Evolutionary conservation across 2,329 filamentous ascomycete species (phyloP).

Genomic region (Cercospora sojina): DNA sequence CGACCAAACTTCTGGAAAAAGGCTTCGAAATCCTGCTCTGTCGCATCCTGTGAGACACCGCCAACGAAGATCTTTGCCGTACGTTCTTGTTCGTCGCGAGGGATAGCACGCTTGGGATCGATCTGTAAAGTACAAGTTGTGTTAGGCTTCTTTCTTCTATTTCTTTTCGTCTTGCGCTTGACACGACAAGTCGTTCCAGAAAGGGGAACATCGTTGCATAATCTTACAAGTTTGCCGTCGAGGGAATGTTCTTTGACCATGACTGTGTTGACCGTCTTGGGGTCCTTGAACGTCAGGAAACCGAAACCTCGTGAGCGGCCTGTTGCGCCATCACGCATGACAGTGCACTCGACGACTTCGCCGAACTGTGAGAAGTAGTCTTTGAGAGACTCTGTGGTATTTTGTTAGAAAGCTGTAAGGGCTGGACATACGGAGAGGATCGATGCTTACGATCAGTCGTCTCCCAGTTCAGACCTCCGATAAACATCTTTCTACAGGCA

Average conservation of each 20-base stretch:
- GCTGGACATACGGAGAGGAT: neutral
- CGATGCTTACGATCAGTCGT: slow-evolving; percentile 85
- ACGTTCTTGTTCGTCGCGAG: slow-evolving; percentile 94
- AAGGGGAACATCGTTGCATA: slow-evolving; percentile 1
- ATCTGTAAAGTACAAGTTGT: slow-evolving; percentile 60
- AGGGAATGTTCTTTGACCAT: slow-evolving; percentile 99
- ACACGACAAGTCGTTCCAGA: neutral
- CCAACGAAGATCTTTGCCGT: slow-evolving; percentile 99
- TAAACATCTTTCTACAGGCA: slow-evolving; percentile 90
- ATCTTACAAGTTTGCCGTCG: slow-evolving; percentile 92
- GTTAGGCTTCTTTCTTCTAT: slow-evolving; percentile 22
- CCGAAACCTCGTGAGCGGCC: slow-evolving; percentile 94
- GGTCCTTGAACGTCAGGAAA: slow-evolving; percentile 95
- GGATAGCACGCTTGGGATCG: slow-evolving; percentile 95
- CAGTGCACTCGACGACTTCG: slow-evolving; percentile 94
- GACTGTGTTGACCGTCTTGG: slow-evolving; percentile 96
- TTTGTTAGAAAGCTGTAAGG: slow-evolving; percentile 32
- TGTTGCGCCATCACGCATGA: slow-evolving; percentile 96
- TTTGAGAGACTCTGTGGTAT: slow-evolving; percentile 76
- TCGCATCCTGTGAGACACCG: slow-evolving; percentile 94
- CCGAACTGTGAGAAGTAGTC: slow-evolving; percentile 98
- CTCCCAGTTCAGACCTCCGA: slow-evolving; percentile 98
- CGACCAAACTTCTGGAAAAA: slow-evolving; percentile 97
- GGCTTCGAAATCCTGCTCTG: slow-evolving; percentile 90
- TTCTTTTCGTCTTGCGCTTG: neutral